These are phyloP conservation scores for Carex arenaria DNA, from an alignment of 202 grass and related monocot genomes.

Conservation along the genomic window DNA sequence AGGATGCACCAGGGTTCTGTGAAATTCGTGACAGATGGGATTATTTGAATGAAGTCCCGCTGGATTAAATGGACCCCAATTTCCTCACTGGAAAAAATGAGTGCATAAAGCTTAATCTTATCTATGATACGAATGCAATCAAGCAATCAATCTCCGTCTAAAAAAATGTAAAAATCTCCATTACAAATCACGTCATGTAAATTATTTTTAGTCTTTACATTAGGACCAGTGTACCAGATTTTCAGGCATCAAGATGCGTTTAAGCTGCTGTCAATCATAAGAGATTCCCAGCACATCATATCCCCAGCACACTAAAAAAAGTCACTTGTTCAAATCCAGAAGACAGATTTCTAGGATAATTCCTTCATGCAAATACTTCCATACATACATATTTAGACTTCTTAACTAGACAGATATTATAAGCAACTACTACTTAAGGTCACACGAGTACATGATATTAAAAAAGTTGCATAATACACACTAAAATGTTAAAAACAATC, in stretches of 20 bases:
- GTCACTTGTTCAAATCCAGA: neutral
- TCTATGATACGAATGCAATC: neutral
- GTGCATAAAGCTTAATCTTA: neutral
- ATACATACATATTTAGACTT: slow-evolving; percentile 1
- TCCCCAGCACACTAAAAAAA: slow-evolving; percentile 1
- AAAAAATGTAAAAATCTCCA: neutral
- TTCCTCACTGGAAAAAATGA: neutral
- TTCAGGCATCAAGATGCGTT: neutral
- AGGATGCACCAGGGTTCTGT: no score
- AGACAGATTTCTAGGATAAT: slow-evolving; percentile 16
- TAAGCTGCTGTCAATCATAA: slow-evolving; percentile 4
- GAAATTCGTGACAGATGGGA: neutral
- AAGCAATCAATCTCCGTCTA: neutral
- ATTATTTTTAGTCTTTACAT: neutral
- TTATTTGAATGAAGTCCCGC: neutral
- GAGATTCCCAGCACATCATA: slow-evolving; percentile 21
- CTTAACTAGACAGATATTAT: neutral
- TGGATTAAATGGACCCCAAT: neutral
- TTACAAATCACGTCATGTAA: neutral
- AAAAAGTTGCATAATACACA: neutral
- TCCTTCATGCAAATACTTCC: neutral
- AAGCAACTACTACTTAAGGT: neutral
- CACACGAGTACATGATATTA: neutral
- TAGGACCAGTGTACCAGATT: neutral
- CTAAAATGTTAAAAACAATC: neutral